phyloP scores from a whole-genome alignment of 1,284 basidiomycete species.

The Xerocomus nothofagi region DNA sequence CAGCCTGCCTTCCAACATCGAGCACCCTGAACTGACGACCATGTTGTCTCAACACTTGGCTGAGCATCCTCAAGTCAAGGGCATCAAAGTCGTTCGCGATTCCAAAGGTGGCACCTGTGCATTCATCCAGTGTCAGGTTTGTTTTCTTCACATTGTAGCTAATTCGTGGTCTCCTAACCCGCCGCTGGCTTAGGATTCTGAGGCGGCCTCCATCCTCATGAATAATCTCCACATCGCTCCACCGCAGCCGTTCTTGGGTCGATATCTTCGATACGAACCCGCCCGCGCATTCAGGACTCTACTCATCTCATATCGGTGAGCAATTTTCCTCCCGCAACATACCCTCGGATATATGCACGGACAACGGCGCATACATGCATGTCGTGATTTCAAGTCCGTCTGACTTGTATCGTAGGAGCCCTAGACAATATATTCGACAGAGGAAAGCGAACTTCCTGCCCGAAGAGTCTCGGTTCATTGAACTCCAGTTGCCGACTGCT shows the following conservation, averaged over 20 bases:
- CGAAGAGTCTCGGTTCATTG: constrained; percentile 26
- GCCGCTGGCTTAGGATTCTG: constrained; percentile 46
- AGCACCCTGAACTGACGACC: constrained; percentile 57
- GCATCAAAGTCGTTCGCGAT: constrained; percentile 74
- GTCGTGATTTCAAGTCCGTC: background rate
- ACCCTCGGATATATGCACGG: constrained; percentile 20
- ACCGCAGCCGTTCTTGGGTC: constrained; percentile 64
- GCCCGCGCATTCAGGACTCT: constrained; percentile 76
- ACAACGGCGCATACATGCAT: constrained; percentile 29
- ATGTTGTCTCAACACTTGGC: constrained; percentile 64
- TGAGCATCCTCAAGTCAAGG: constrained; percentile 58
- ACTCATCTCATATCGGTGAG: constrained; percentile 70
- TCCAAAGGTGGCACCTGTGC: constrained; percentile 73
- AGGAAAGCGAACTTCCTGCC: constrained; percentile 15
- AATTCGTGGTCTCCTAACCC: constrained; percentile 13
- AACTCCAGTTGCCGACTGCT: constrained; percentile 51
- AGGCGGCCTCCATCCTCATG: constrained; percentile 58
- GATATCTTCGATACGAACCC: constrained; percentile 69
- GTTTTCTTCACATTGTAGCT: constrained; percentile 14
- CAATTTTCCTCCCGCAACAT: background rate
- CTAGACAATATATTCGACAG: constrained; percentile 42
- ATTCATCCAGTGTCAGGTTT: constrained; percentile 78
- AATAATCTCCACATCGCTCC: constrained; percentile 53
- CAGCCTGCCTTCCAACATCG: constrained; percentile 69
- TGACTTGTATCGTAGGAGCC: constrained; percentile 36